Percentiles rank a stretch among this genome's conserved stretches.
Evolutionary conservation across 306 rosid genomes (phyloP).

Genomic region (Cicer yamashitae): DNA sequence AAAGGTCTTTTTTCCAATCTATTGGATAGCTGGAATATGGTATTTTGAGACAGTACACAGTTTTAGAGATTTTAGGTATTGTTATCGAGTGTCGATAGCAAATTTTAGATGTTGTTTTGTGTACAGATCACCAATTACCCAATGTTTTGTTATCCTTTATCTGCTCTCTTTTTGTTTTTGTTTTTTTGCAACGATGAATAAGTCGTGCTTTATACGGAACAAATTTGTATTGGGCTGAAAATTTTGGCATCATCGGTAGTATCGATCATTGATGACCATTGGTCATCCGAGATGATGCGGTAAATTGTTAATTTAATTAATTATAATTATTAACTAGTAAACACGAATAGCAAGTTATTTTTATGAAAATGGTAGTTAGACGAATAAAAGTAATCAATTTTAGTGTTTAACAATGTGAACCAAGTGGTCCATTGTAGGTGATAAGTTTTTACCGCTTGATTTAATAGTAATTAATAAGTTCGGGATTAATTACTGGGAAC

Average conservation of each 20-base stretch:
- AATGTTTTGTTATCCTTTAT: conserved; percentile 25
- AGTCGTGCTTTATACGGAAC: not conserved
- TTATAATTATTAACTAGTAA: not conserved
- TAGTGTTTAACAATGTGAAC: not conserved
- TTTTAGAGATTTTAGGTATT: conserved; percentile 42
- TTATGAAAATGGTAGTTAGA: not conserved
- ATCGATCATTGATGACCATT: not conserved
- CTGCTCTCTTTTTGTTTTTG: conserved; percentile 23
- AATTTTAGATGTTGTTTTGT: conserved; percentile 14
- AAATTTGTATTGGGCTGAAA: not conserved
- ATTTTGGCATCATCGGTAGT: not conserved
- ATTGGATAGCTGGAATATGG: conserved; percentile 42
- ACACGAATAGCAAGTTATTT: not conserved
- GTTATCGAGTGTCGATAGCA: conserved; percentile 37
- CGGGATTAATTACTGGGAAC: not conserved
- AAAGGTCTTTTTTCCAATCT: conserved; percentile 22
- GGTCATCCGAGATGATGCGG: not conserved
- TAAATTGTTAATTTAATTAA: not conserved
- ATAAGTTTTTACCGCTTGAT: not conserved
- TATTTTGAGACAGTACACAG: conserved; percentile 29
- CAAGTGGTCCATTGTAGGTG: not conserved
- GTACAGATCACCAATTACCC: conserved; percentile 47
- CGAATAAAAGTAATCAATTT: not conserved
- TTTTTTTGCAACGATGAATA: conserved; percentile 12
- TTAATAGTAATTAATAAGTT: not conserved